Evolutionary conservation across 2,329 filamentous ascomycete genomes (phyloP), one percentile per base, ranked within the genome.

Genomic region (Tolypocladium tundrense): DNA sequence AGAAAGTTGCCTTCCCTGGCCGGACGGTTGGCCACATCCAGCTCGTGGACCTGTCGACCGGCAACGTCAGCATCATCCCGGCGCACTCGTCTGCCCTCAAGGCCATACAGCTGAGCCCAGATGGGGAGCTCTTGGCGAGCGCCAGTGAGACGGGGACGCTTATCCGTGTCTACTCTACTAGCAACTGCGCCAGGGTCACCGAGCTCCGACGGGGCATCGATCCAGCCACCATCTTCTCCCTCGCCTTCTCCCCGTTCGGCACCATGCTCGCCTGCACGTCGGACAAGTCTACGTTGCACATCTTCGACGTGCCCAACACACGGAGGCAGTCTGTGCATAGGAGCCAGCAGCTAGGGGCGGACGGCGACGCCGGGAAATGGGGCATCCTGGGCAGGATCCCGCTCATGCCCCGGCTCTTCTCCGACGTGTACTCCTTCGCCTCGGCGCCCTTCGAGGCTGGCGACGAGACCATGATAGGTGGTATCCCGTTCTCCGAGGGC

Each of bases 281-380:
- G 1, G 94, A 99, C 77, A 99, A 97, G 74, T 92, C 90, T 7
- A 99, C 92, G 0, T 79, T 99, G 13, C 94, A 99, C 72, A 82
- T 99, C 42, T 99, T 97, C 69, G 91, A 97, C 67, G 80, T 97
- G 1, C 87, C 88, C 4, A 80, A 82, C 59, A 75, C 78, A 10
- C 77, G 76, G 55, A 75, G 74, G 61, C 70, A 72, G 4, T 64
- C 69, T 8, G 63, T 68, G 37, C 68, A 66, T 50, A 67, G 68
- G 60, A 69, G 66, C 58, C 67, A 70, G 59, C 62, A 72, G 31
- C 60, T 67, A 4, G 60, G 65, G 7, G 54, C 59, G 24, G 75
- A 76, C 33, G 79, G 81, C 52, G 75, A 80, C 6, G 81, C 80
- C 54, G 86, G 88, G 45, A 93, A 92, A 76, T 96, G 91, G 88